phyloP scores from a whole-genome alignment of 2,329 filamentous ascomycete genomes.

The Fusarium sp. region DNA sequence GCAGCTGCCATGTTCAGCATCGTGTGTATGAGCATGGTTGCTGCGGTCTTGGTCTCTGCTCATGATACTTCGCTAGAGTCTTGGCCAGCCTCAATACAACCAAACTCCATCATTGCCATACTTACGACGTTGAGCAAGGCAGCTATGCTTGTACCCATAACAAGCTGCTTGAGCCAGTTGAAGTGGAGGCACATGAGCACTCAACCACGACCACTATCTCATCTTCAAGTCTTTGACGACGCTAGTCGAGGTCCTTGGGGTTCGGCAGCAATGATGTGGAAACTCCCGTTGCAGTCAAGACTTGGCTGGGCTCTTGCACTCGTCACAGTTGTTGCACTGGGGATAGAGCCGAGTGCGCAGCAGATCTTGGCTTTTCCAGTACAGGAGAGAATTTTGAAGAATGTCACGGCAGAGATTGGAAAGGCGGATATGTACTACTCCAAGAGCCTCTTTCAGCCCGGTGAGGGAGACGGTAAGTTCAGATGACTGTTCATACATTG shows the following conservation, averaged over 20 bases:
- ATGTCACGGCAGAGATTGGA: constrained; percentile 1
- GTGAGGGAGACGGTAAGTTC: neutral
- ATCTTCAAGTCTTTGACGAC: constrained; percentile 16
- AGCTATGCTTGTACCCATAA: constrained; percentile 7
- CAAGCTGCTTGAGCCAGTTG: constrained; percentile 11
- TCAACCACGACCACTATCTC: neutral
- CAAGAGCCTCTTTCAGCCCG: neutral
- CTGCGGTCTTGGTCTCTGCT: neutral
- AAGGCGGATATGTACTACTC: constrained; percentile 10
- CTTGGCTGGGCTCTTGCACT: constrained; percentile 14
- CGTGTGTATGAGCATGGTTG: neutral
- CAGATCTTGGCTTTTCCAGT: constrained; percentile 17
- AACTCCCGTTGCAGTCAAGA: neutral
- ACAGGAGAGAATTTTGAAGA: neutral
- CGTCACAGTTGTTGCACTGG: constrained; percentile 5
- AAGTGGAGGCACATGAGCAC: constrained; percentile 10
- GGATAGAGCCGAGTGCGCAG: constrained; percentile 10
- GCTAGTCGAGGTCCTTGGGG: constrained; percentile 14
- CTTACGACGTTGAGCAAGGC: constrained; percentile 5
- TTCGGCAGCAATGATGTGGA: neutral
- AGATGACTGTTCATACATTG: neutral
- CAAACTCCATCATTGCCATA: constrained; percentile 8
- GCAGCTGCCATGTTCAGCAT: neutral
- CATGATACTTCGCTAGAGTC: neutral
- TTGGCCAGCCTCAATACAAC: constrained; percentile 11